Percentiles rank a stretch among this genome's conserved stretches.
phyloP scores from a whole-genome alignment of 257 asterid species.

The Penstemon newberryi region DNA sequence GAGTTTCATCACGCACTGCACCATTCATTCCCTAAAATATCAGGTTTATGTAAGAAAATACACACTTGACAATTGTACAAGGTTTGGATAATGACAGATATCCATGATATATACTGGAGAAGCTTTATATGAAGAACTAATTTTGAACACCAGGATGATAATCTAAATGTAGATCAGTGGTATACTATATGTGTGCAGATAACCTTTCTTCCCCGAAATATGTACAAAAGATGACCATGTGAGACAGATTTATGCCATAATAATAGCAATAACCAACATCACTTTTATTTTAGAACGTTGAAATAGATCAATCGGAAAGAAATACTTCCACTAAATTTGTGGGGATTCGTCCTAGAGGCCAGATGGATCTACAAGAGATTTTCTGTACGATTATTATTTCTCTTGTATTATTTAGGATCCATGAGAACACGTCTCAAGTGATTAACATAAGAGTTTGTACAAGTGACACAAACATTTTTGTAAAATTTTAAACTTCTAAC shows the following conservation, averaged over 20 bases:
- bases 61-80: background rate
- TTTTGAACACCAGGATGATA: background rate
- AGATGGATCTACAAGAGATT: background rate
- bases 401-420: background rate
- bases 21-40: slow-evolving; percentile 60
- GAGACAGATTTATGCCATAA: background rate
- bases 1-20: slow-evolving; percentile 61
- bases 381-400: background rate
- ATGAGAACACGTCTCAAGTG: slow-evolving; percentile 6
- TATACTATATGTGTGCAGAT: slow-evolving; percentile 10
- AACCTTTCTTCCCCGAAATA: background rate
- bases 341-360: background rate
- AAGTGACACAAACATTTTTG: background rate
- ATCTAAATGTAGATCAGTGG: too few species aligned
- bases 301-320: background rate
- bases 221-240: too few species aligned
- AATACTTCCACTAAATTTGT: background rate
- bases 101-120: background rate
- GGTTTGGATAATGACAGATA: slow-evolving; percentile 6
- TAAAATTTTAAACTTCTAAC: background rate
- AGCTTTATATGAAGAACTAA: slow-evolving; percentile 1
- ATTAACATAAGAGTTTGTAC: background rate
- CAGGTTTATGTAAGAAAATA: slow-evolving; percentile 18
- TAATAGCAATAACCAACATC: background rate
- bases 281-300: background rate